Base-by-base conservation (phyloP, 805 yeast species). In the Wickerhamomyces hampshirensis region DNA sequence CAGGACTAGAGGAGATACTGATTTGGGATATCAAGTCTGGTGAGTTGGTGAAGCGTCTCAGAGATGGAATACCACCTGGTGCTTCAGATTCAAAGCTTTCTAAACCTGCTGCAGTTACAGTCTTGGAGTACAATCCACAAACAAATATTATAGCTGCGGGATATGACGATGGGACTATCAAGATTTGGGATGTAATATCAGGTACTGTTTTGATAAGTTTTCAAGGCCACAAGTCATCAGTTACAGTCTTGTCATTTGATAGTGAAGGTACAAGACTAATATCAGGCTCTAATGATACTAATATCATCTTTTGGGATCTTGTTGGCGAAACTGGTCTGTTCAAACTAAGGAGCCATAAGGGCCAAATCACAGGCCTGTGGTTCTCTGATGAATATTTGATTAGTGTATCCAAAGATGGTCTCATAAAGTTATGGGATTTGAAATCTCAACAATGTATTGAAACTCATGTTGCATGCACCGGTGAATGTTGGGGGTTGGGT, bases 1-100 rank as follows among this genome's bases (percentile, higher is more conserved):
- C 88, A 4, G 97, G 91, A 7, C 68, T 86, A 19, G 98, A 93
- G 62, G 87, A 85, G 46, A 76, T 91, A 18, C 64, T 85, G 23
- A 68, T 84, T 18, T 91, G 98, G 98, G 95, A 91, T 57, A 69
- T 91, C 48, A 91, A 91, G 58, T 86, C 96, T 0, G 95, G 95
- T 24, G 91, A 83, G 43, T 56, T 82, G 13, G 53, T 76, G 6
- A 66, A 66, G 36, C 65, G 69, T 30, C 61, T 85, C 13, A 62
- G 68, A 33, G 89, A 83, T 48, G 86, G 84, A 0, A 53, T 73
- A n/a, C 73, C 81, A 14, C 80, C 84, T 10, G 85, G 95, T 33
- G 75, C 89, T 1, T 69, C 77, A 26, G 79, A 78, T 50, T 76
- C 89, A 0, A 69, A 78, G 18, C 68, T 83, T 0, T 60, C 74